Conservation (phyloP, 2,329 filamentous ascomycete species). For the Xylaria sp. region DNA sequence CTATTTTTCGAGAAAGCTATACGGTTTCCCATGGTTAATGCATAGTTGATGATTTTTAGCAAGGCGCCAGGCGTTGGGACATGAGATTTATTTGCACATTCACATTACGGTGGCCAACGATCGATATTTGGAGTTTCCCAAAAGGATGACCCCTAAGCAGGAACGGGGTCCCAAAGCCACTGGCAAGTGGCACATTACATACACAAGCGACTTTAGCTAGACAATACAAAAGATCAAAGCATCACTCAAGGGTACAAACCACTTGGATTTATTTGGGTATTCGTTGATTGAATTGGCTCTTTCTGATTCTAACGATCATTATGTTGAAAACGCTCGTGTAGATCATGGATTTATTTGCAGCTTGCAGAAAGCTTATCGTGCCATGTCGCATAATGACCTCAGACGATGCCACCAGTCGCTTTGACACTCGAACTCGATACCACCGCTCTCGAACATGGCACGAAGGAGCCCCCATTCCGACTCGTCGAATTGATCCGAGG, state of each 20-base stretch:
- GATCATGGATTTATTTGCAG: background rate
- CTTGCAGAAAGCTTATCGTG: constrained; percentile 6
- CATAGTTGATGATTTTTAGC: constrained; percentile 51
- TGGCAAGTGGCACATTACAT: constrained; percentile 10
- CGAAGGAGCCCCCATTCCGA: constrained; percentile 34
- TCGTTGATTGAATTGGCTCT: constrained; percentile 16
- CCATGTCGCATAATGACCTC: constrained; percentile 37
- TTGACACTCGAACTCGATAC: constrained; percentile 33
- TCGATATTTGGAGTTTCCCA: constrained; percentile 21
- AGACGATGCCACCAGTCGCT: constrained; percentile 37
- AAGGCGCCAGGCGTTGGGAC: constrained; percentile 52
- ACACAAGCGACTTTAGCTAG: constrained; percentile 23
- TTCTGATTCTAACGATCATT: constrained; percentile 4
- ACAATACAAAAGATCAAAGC: constrained; percentile 32
- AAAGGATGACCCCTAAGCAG: constrained; percentile 8
- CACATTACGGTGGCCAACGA: constrained; percentile 31
- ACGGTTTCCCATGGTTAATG: constrained; percentile 29
- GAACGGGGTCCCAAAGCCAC: constrained; percentile 11
- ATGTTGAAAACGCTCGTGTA: constrained; percentile 12
- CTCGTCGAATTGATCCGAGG: constrained; percentile 28
- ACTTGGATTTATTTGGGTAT: constrained; percentile 28
- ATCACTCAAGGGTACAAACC: constrained; percentile 3
- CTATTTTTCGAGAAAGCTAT: constrained; percentile 20
- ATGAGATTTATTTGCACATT: constrained; percentile 33
- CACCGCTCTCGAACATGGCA: constrained; percentile 28